These are phyloP conservation scores for Xylaria intraflava DNA, from an alignment of 495 filamentous ascomycete genomes.

Conservation along the genomic window DNA sequence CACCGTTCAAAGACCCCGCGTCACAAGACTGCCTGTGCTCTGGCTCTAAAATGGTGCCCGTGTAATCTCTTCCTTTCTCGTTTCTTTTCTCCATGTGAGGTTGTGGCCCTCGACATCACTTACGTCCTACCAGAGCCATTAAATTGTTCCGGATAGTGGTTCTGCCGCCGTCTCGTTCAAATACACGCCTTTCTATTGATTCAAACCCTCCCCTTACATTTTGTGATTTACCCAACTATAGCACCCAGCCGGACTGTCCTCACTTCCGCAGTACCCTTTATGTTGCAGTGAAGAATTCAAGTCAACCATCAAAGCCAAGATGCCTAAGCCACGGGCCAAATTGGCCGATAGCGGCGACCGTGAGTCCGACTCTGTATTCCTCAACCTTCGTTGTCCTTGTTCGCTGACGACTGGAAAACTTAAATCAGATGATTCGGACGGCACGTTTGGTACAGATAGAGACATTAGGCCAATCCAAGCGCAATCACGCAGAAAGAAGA, in stretches of 20 bases:
- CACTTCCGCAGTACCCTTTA: background rate
- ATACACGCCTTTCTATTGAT: too few species aligned
- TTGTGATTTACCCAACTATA: background rate
- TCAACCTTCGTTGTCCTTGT: background rate
- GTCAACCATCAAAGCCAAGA: background rate
- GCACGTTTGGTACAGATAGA: background rate
- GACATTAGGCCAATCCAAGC: background rate
- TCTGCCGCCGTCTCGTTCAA: background rate
- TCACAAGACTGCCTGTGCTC: too few species aligned
- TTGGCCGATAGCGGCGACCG: background rate
- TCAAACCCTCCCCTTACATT: too few species aligned
- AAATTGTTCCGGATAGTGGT: background rate
- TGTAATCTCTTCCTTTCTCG: background rate
- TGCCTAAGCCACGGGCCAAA: background rate
- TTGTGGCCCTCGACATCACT: background rate
- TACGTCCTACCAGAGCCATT: background rate
- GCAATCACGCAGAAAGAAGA: conserved; percentile 11
- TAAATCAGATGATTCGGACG: conserved; percentile 8
- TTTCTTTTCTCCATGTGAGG: background rate
- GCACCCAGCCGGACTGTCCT: background rate
- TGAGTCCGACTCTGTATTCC: background rate
- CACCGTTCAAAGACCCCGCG: too few species aligned
- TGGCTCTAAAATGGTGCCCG: background rate
- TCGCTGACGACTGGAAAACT: background rate
- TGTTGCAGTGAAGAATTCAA: background rate